Conservation (phyloP, 139 green algal species). For the Gonium pectorale region DNA sequence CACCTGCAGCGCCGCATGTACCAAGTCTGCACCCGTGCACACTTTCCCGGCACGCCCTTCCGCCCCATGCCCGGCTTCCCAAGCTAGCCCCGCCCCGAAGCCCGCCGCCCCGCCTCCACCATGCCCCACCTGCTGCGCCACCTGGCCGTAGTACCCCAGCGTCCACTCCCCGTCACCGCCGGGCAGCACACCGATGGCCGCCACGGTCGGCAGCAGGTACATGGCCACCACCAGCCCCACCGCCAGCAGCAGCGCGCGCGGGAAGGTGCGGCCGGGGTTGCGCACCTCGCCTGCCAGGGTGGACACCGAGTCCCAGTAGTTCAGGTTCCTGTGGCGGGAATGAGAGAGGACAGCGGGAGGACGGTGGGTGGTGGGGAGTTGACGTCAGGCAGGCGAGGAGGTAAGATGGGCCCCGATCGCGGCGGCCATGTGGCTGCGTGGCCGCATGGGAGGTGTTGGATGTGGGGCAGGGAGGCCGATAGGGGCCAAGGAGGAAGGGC, state of each 20-base stretch:
- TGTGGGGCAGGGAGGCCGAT: too few species aligned
- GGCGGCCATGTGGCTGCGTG: too few species aligned
- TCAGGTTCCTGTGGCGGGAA: conserved; percentile 85
- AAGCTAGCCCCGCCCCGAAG: background rate
- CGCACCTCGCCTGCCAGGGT: conserved; percentile 94
- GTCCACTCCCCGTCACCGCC: conserved; percentile 70
- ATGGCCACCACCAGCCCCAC: conserved; percentile 77
- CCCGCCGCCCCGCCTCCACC: background rate
- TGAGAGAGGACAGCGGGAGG: too few species aligned
- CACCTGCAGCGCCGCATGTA: too few species aligned
- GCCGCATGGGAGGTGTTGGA: too few species aligned
- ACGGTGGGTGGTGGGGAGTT: too few species aligned
- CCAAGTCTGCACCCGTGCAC: too few species aligned
- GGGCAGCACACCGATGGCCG: conserved; percentile 79
- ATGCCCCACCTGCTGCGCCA: conserved; percentile 77
- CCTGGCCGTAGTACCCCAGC: conserved; percentile 87
- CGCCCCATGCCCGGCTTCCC: too few species aligned
- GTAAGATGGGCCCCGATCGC: too few species aligned
- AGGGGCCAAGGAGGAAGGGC: too few species aligned
- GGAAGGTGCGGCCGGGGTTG: conserved; percentile 83
- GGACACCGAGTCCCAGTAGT: conserved; percentile 84
- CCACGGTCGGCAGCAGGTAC: conserved; percentile 83
- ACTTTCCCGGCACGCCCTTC: too few species aligned
- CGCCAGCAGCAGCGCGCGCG: conserved; percentile 79
- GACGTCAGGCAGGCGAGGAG: too few species aligned